Percentiles rank a stretch among this genome's conserved stretches.
These are phyloP conservation scores for Arthonia radiata DNA, from an alignment of 495 filamentous ascomycete species.

Conservation along the genomic window DNA sequence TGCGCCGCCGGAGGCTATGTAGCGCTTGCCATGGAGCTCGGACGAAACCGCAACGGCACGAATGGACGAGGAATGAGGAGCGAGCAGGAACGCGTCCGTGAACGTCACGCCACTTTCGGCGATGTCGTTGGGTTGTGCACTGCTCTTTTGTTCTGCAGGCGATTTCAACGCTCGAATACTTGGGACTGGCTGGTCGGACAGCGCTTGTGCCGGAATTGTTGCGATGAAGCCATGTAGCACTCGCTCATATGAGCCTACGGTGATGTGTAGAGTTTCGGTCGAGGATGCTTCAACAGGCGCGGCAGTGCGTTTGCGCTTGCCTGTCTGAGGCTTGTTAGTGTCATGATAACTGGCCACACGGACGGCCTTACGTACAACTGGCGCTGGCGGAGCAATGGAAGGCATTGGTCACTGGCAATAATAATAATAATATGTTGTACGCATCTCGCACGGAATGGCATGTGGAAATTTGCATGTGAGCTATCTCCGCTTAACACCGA, in stretches of 20 bases:
- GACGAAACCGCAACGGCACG: conserved; percentile 67
- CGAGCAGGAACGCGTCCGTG: conserved; percentile 85
- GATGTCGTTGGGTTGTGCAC: conserved; percentile 1
- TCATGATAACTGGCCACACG: too few species aligned
- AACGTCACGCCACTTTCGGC: conserved; percentile 19
- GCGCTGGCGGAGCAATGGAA: too few species aligned
- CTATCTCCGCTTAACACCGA: too few species aligned
- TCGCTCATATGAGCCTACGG: conserved; percentile 86
- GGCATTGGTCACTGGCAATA: too few species aligned
- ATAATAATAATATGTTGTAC: too few species aligned
- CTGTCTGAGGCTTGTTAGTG: too few species aligned
- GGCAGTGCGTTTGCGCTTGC: too few species aligned
- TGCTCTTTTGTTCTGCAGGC: not conserved
- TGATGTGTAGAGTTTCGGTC: conserved; percentile 64
- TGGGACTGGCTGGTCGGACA: not conserved
- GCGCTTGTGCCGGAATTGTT: conserved; percentile 23
- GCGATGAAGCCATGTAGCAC: conserved; percentile 80
- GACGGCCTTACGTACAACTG: too few species aligned
- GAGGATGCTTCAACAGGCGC: too few species aligned
- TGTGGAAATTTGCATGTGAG: too few species aligned
- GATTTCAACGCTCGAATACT: not conserved
- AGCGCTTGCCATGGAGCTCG: conserved; percentile 38
- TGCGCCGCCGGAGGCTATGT: conserved; percentile 69
- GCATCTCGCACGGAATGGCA: too few species aligned
- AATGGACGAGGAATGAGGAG: conserved; percentile 74